These are phyloP conservation scores for Solanum hybrid DNA, from an alignment of 305 asterid species.

Conservation along the genomic window DNA sequence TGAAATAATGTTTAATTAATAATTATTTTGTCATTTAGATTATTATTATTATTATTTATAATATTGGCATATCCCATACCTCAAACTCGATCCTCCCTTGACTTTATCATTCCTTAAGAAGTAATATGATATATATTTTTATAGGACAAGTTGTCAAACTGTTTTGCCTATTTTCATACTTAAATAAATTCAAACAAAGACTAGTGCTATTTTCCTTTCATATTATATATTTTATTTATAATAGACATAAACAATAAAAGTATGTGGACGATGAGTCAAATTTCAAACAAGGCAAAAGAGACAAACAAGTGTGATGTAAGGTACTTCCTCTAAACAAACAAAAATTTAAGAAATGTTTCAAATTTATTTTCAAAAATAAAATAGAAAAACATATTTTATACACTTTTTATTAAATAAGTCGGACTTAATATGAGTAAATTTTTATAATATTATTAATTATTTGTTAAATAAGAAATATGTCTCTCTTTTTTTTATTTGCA, in stretches of 20 bases:
- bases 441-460: not conserved
- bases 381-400: not conserved
- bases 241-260: not conserved
- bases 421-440: not conserved
- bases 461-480: not conserved
- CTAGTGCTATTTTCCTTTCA: not conserved
- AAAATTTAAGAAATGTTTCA: not conserved
- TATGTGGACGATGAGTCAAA: not conserved
- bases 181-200: not conserved
- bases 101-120: not conserved
- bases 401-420: not conserved
- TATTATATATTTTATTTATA: no score
- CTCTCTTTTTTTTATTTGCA: not conserved
- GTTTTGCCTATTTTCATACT: not conserved
- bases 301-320: conserved; percentile 1
- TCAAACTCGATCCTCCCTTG: not conserved
- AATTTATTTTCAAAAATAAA: no score
- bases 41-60: not conserved
- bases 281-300: not conserved
- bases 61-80: not conserved
- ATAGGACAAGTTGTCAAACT: not conserved
- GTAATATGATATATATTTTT: not conserved
- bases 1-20: not conserved
- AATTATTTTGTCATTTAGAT: not conserved
- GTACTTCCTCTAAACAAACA: not conserved